Percentiles rank a stretch among this genome's conserved stretches.
phyloP scores from a whole-genome alignment of 2,329 filamentous ascomycete species.

The Aspergillus felis region DNA sequence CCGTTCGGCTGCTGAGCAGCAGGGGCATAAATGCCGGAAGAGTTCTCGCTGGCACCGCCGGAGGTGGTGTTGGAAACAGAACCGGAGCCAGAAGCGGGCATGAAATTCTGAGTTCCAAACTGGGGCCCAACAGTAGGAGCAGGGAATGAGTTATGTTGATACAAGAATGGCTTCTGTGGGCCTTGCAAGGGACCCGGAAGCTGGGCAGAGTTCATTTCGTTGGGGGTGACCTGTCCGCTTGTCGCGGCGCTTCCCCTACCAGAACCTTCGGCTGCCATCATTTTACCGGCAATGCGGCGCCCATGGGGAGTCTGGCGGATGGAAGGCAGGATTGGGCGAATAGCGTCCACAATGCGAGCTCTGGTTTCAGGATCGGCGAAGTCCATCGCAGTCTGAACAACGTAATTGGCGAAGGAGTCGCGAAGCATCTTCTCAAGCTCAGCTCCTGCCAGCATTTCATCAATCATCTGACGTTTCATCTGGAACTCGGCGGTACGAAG shows the following conservation, averaged over 20 bases:
- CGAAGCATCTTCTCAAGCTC: conserved; percentile 87
- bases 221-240: conserved; percentile 38
- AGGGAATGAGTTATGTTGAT: conserved; percentile 27
- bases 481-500: conserved; percentile 74
- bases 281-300: conserved; percentile 87
- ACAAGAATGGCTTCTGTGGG: conserved; percentile 27
- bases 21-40: conserved; percentile 27
- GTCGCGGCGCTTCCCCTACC: conserved; percentile 37
- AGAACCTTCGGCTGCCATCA: conserved; percentile 54
- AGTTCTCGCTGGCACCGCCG: conserved; percentile 25
- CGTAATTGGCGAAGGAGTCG: conserved; percentile 95
- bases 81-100: conserved; percentile 17
- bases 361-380: conserved; percentile 73
- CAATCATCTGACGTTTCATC: conserved; percentile 76
- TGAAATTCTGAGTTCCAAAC: conserved; percentile 24
- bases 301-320: conserved; percentile 93
- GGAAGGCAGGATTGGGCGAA: conserved; percentile 76
- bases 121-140: conserved; percentile 18
- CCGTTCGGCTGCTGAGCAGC: conserved; percentile 26
- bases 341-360: conserved; percentile 71
- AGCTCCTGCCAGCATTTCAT: conserved; percentile 68
- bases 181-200: conserved; percentile 28
- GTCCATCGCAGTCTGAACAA: conserved; percentile 93
- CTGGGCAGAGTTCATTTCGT: conserved; percentile 36
- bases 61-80: conserved; percentile 24